Percentiles rank a stretch among this genome's conserved stretches.
Conservation (phyloP, 768 basidiomycete genomes). For the Termitomyces sp. region DNA sequence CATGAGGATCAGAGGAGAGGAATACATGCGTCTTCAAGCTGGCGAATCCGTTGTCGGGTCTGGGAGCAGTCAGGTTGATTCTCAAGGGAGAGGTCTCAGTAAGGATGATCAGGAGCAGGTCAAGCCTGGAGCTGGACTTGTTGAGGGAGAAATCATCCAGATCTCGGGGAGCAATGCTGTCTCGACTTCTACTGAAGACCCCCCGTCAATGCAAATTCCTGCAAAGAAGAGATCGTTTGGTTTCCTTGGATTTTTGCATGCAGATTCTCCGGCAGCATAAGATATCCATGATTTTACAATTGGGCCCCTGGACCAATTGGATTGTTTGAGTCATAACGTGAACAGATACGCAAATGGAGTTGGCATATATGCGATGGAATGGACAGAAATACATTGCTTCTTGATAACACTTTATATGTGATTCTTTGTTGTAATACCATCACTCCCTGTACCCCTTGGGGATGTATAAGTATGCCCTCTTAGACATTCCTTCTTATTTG, state of each 20-base stretch:
- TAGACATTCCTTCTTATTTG: neutral
- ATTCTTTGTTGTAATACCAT: neutral
- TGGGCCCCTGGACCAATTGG: neutral
- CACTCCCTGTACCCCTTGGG: neutral
- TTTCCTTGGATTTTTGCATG: neutral
- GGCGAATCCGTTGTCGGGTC: too few relatives aligned
- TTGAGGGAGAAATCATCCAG: neutral
- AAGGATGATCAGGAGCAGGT: conserved; percentile 24
- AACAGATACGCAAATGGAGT: neutral
- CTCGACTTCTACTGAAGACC: neutral
- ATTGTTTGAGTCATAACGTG: neutral
- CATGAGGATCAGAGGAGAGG: conserved; percentile 70
- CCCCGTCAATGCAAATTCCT: neutral
- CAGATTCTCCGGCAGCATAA: neutral
- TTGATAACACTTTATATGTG: neutral
- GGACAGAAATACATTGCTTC: neutral
- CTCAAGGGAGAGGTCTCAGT: conserved; percentile 16
- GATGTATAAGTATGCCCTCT: neutral
- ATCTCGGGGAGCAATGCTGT: neutral
- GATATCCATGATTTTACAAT: neutral
- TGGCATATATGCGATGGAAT: neutral
- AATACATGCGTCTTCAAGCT: conserved; percentile 50
- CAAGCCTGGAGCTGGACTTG: neutral
- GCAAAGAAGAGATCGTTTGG: neutral
- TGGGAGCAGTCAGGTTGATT: conserved; percentile 5